Evolutionary conservation across 352 stramenopile species (phyloP).

Genomic region (Globisporangium radiosum): DNA sequence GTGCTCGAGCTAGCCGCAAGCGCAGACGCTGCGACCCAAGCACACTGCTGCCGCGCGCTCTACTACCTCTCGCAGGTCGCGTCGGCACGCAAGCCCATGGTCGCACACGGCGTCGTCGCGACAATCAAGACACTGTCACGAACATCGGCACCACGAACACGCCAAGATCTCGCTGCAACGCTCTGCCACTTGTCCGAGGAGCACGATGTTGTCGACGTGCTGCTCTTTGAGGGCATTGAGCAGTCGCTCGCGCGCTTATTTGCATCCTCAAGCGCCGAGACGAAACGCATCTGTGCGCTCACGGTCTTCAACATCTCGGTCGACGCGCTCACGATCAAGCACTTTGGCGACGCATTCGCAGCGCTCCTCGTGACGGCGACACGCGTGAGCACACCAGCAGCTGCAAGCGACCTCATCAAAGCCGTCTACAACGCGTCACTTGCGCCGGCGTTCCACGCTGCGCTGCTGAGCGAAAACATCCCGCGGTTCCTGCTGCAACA

Average conservation of each 20-base stretch:
- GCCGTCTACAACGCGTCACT: conserved; percentile 66
- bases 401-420: conserved; percentile 51
- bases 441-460: conserved; percentile 42
- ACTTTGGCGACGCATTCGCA: conserved; percentile 56
- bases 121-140: conserved; percentile 42
- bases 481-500: conserved; percentile 49
- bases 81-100: conserved; percentile 45
- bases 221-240: conserved; percentile 70
- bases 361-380: conserved; percentile 43
- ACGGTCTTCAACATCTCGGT: conserved; percentile 66
- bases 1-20: conserved; percentile 40
- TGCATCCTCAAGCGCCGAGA: conserved; percentile 38
- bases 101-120: conserved; percentile 36
- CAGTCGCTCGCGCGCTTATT: conserved; percentile 46
- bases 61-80: conserved; percentile 48
- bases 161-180: conserved; percentile 59
- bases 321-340: conserved; percentile 46
- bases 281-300: conserved; percentile 61
- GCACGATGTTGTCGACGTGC: conserved; percentile 35
- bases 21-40: conserved; percentile 38
- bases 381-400: conserved; percentile 8
- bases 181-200: conserved; percentile 68
- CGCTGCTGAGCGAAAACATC: conserved; percentile 58
- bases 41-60: conserved; percentile 61
- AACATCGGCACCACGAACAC: conserved; percentile 18